Evolutionary conservation across 2,329 filamentous ascomycete genomes (phyloP).

Genomic region (Aschersonia sp.): DNA sequence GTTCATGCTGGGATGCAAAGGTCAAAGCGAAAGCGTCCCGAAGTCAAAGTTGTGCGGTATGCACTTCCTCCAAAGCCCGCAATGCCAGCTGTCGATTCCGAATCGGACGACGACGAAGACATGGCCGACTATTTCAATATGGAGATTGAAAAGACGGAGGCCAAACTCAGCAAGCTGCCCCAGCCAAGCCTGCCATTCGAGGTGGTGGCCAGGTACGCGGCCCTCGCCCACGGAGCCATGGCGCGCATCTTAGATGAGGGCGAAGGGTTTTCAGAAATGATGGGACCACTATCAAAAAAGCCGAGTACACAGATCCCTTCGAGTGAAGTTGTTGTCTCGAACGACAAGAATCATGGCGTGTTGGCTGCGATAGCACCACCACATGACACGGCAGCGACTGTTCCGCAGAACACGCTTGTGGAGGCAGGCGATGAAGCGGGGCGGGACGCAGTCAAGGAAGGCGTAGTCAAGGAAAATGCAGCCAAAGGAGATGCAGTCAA

Average conservation of each 20-base stretch:
- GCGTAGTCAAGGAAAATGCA: too few species aligned
- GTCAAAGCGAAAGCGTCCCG: conserved; percentile 11
- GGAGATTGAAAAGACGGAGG: conserved; percentile 36
- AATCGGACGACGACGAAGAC: conserved; percentile 44
- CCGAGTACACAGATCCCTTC: background rate
- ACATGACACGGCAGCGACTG: too few species aligned
- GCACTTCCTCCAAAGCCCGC: conserved; percentile 23
- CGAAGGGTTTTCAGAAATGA: conserved; percentile 26
- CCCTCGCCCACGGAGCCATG: conserved; percentile 33
- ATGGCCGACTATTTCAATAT: conserved; percentile 41
- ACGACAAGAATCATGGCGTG: conserved; percentile 3
- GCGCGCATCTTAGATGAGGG: conserved; percentile 29
- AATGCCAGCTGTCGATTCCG: conserved; percentile 18
- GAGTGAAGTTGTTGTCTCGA: conserved; percentile 5
- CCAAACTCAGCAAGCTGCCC: conserved; percentile 31
- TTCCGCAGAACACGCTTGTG: too few species aligned
- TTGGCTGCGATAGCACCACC: too few species aligned
- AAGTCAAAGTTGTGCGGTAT: conserved; percentile 21
- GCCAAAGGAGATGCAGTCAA: too few species aligned
- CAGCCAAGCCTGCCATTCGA: conserved; percentile 22
- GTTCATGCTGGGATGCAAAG: too few species aligned
- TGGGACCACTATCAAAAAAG: conserved; percentile 17
- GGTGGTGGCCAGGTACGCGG: conserved; percentile 30
- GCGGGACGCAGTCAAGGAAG: too few species aligned
- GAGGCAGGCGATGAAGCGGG: too few species aligned